These are phyloP conservation scores for Psilocybe subaeruginosa DNA, from an alignment of 768 basidiomycete genomes.

Conservation along the genomic window DNA sequence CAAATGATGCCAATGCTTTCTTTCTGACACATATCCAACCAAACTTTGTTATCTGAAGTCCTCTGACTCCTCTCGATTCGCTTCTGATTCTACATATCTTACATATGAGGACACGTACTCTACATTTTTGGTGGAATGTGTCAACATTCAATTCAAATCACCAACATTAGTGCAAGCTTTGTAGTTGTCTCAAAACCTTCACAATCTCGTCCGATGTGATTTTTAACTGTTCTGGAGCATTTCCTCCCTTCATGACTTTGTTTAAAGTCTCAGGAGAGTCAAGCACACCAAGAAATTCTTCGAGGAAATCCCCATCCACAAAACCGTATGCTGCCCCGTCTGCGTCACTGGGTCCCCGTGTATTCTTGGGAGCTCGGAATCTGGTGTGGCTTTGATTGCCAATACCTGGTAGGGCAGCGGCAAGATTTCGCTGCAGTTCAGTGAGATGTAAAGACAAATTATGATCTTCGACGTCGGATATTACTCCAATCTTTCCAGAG, in stretches of 20 bases:
- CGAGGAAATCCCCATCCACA: slow-evolving; percentile 87
- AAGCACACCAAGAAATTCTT: slow-evolving; percentile 56
- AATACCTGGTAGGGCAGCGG: slow-evolving; percentile 47
- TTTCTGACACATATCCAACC: not conserved
- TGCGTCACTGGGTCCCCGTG: slow-evolving; percentile 58
- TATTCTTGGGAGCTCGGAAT: slow-evolving; percentile 69
- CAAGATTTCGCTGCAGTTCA: slow-evolving; percentile 77
- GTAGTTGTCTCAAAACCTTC: slow-evolving; percentile 50
- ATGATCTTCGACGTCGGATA: slow-evolving; percentile 61
- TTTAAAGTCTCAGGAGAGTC: slow-evolving; percentile 44
- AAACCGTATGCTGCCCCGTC: slow-evolving; percentile 69
- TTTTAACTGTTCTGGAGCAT: slow-evolving; percentile 59
- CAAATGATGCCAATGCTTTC: not conserved
- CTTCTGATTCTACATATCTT: slow-evolving; percentile 1
- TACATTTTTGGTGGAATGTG: not conserved
- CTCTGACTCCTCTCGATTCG: not conserved
- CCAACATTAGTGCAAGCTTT: slow-evolving; percentile 53
- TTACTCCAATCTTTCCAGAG: slow-evolving; percentile 76
- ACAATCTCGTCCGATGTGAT: slow-evolving; percentile 46
- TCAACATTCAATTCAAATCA: not conserved
- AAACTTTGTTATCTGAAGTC: not conserved
- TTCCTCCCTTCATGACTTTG: slow-evolving; percentile 58
- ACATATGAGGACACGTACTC: not conserved
- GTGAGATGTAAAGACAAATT: slow-evolving; percentile 60
- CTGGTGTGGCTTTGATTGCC: slow-evolving; percentile 71